Evolutionary conservation across 2,329 filamentous ascomycete genomes (phyloP), one percentile per base, ranked within the genome.

Genomic region (Cladophialophora exuberans): DNA sequence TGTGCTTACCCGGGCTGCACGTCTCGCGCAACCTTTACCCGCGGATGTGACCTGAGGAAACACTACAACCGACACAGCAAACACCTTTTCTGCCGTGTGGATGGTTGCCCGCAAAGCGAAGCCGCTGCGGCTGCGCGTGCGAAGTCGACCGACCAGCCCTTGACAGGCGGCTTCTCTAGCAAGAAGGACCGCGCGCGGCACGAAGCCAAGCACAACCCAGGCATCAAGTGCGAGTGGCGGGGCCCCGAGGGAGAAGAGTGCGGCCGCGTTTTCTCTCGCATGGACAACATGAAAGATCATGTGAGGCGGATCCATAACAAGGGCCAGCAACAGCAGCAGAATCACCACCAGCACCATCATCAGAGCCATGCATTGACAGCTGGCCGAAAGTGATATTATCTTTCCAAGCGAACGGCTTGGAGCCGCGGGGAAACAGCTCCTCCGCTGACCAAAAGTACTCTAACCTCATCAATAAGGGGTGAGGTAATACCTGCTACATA

Each of bases 21-120:
- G n/a, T 84, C 82, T 38, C 76, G 76, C 57, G 79, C 81, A 2
- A 70, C 77, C 1, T 85, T 85, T 67, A 79, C 77, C 6, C 75
- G 83, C 39, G 81, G 81, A 26, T 85, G 83, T 64, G 83, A 85
- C 66, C 71, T 85, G 15, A 75, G 83, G 23, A 85, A 85, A 64
- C 83, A 85, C 65, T 83, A 80, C 72, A 83, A 84, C 65, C 74
- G 83, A 11, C 83, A 85, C 66, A 81, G 77, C 23, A 85, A 85
- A 62, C 76, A 81, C 13, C 78, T 84, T 49, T 84, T 83, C 67
- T 85, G 83, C 67, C 79, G 81, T 3, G 75, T 83, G 54, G 73
- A 79, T 44, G 80, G 80, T 10, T 85, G 83, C 65, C 79, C 81
- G 10, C 80, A 84, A 62, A 65, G 63, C 15, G 62, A 65, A 42